These are phyloP conservation scores for Naganishia onofrii DNA, from an alignment of 768 basidiomycete genomes.

Conservation along the genomic window DNA sequence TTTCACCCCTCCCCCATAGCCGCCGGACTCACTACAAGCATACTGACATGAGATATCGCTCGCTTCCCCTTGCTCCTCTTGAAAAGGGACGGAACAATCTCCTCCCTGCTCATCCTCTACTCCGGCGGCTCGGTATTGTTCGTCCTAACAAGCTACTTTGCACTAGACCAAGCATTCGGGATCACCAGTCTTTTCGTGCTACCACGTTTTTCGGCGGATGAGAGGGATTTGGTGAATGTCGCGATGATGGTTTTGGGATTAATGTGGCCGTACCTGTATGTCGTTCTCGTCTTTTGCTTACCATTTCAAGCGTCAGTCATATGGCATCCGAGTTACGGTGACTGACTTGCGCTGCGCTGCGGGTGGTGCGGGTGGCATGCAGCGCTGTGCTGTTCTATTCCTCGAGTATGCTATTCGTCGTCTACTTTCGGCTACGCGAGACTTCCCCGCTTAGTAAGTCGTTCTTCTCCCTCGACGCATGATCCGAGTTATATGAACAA, in stretches of 20 bases:
- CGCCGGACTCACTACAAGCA: no score
- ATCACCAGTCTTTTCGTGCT: constrained; percentile 47
- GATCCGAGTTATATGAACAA: background rate
- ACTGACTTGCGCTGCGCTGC: no score
- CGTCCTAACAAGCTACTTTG: constrained; percentile 73
- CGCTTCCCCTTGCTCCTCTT: background rate
- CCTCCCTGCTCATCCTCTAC: constrained; percentile 58
- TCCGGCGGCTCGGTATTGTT: constrained; percentile 72
- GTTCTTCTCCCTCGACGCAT: background rate
- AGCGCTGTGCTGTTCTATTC: constrained; percentile 65
- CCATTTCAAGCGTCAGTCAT: no score
- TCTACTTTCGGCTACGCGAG: constrained; percentile 72
- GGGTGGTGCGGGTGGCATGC: background rate
- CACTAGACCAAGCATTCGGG: constrained; percentile 62
- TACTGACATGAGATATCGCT: background rate
- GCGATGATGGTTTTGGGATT: constrained; percentile 76
- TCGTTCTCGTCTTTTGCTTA: background rate
- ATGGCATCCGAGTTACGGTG: no score
- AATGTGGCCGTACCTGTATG: constrained; percentile 75
- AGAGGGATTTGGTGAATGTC: constrained; percentile 62
- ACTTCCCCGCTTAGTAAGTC: constrained; percentile 65
- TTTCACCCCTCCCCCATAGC: no score
- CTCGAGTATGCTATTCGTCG: constrained; percentile 73
- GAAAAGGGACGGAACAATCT: constrained; percentile 40
- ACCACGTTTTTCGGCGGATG: constrained; percentile 61